Evolutionary conservation across 148 eudicot genomes (phyloP).

Genomic region (Silene latifolia): DNA sequence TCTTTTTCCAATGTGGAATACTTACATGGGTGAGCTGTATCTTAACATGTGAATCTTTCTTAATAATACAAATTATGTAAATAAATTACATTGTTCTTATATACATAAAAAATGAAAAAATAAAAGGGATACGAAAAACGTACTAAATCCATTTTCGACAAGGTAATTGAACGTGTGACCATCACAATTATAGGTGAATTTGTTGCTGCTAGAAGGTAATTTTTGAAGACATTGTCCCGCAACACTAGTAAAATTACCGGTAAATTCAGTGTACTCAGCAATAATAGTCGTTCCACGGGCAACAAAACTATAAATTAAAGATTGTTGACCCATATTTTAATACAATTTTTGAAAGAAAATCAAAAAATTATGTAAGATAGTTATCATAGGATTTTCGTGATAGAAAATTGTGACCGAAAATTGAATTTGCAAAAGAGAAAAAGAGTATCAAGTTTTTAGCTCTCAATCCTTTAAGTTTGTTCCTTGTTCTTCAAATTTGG

Average conservation of each 20-base stretch:
- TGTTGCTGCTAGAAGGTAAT: slow-evolving; percentile 16
- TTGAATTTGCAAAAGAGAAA: slow-evolving; percentile 3
- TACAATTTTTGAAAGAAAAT: background rate
- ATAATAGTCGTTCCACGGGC: slow-evolving; percentile 10
- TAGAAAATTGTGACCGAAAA: background rate
- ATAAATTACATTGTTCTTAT: too few species aligned
- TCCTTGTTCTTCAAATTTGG: background rate
- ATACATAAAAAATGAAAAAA: background rate
- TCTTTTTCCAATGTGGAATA: too few species aligned
- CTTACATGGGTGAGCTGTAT: too few species aligned
- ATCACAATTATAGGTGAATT: slow-evolving; percentile 16
- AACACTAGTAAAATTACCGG: slow-evolving; percentile 16
- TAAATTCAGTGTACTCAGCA: slow-evolving; percentile 14
- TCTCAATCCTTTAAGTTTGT: background rate
- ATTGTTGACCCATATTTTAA: slow-evolving; percentile 14
- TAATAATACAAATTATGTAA: too few species aligned
- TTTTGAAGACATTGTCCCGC: slow-evolving; percentile 15
- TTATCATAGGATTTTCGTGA: background rate
- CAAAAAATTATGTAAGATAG: too few species aligned
- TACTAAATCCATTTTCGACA: slow-evolving; percentile 16
- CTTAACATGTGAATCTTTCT: too few species aligned
- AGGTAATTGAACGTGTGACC: slow-evolving; percentile 20
- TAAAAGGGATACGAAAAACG: background rate
- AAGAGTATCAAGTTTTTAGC: background rate
- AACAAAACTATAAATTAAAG: slow-evolving; percentile 12